Evolutionary conservation across 2,329 filamentous ascomycete species (phyloP), one percentile per base, ranked within the genome.

Genomic region (Fusarium dlaminii): DNA sequence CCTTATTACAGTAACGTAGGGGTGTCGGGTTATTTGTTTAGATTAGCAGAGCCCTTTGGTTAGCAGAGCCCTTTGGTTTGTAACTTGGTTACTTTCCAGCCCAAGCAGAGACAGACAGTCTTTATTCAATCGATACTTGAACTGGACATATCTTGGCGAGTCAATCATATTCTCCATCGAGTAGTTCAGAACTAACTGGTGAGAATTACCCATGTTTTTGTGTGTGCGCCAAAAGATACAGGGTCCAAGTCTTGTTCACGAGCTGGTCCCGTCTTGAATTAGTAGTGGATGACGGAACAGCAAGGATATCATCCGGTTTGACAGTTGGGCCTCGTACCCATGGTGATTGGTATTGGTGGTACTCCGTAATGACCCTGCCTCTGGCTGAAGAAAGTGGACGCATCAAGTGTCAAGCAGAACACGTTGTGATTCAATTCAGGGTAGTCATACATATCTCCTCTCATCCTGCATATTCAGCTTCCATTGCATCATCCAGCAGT

Each of bases 201-300:
- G 57, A 62, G 46, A 69, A 55, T 51, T 58, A 30, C 30, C 42
- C 54, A 59, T 51, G 63, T 52, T 70, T 66, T 70, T 68, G 39
- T 71, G 43, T 45, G 67, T 34, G 68, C 48, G 67, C 66, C 63
- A 62, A 72, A 72, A 55, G 63, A 60, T 59, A 68, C 52, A 68
- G 69, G 71, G 73, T 75, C 73, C 69, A 75, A 75, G 66, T 75
- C 64, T 72, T 75, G 72, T 72, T 70, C 68, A 61, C 52, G 54
- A 63, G 52, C 72, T 75, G 59, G 72, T 65, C 63, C 71, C 65
- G 34, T 69, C 66, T 69, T 69, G 66, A 71, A 70, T 43, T 49
- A 43, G 67, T 58, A 65, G 61, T 63, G 57, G 68, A 58, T 61
- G 71, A 74, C 68, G 63, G 67, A 74, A 70, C 70, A 69, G 34